Conservation (phyloP, 352 stramenopile species). For the Aphanomyces stellatus region DNA sequence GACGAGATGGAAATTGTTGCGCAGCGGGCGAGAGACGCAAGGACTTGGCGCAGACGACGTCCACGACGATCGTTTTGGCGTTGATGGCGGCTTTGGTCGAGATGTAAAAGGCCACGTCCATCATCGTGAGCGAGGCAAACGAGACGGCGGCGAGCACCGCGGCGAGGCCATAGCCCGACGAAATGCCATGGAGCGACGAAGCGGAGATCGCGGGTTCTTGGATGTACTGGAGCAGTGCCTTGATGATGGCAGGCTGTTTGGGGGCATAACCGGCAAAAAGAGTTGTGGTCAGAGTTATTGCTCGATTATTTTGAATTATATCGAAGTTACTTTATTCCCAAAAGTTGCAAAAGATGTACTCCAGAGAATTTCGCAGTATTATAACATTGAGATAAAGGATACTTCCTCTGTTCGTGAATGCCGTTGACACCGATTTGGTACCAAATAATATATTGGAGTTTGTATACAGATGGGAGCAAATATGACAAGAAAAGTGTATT, state of each 20-base stretch:
- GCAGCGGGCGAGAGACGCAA: constrained; percentile 33
- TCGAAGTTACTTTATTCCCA: no score
- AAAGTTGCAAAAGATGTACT: no score
- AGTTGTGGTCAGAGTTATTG: no score
- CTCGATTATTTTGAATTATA: no score
- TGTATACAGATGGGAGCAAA: background rate
- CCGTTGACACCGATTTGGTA: no score
- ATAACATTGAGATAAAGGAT: no score
- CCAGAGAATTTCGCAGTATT: no score
- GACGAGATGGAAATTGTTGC: constrained; percentile 38
- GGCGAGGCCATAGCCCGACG: constrained; percentile 38
- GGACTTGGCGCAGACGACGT: constrained; percentile 48
- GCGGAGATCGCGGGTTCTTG: background rate
- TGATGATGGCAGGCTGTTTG: constrained; percentile 50
- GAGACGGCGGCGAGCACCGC: constrained; percentile 27
- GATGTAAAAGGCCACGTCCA: constrained; percentile 43
- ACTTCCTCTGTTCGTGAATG: no score
- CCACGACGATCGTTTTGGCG: constrained; percentile 41
- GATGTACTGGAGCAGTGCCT: constrained; percentile 37
- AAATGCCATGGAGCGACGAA: constrained; percentile 25
- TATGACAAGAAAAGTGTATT: background rate
- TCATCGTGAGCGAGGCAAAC: constrained; percentile 31
- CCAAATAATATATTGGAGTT: background rate
- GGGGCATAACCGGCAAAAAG: no score
- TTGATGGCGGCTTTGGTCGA: constrained; percentile 34